Percentiles rank a stretch among this genome's conserved stretches.
These are phyloP conservation scores for Kokia cookei DNA, from an alignment of 441 rosid species.

Conservation along the genomic window DNA sequence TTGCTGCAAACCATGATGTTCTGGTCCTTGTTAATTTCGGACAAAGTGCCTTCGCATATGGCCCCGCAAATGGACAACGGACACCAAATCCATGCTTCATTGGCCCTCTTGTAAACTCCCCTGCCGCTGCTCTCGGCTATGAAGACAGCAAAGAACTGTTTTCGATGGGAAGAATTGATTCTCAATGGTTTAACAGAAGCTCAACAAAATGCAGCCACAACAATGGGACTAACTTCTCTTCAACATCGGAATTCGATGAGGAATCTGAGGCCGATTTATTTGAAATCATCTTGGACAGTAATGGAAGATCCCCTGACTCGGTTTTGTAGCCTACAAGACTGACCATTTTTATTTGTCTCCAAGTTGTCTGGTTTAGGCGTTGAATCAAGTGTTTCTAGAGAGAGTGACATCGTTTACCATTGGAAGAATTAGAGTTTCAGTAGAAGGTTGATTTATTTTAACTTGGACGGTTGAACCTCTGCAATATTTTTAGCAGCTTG, in stretches of 20 bases:
- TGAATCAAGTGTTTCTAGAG: slow-evolving; percentile 3
- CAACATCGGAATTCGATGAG: slow-evolving; percentile 54
- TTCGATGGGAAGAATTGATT: slow-evolving; percentile 91
- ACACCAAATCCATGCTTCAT: slow-evolving; percentile 72
- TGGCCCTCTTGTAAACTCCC: slow-evolving; percentile 37
- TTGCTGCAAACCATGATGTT: slow-evolving; percentile 47
- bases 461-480: background rate
- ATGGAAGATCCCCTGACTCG: slow-evolving; percentile 37
- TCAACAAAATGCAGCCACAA: slow-evolving; percentile 30
- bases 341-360: slow-evolving; percentile 6
- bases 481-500: slow-evolving; percentile 2
- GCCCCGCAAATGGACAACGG: slow-evolving; percentile 47
- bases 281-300: slow-evolving; percentile 66
- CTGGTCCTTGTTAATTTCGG: slow-evolving; percentile 54
- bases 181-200: slow-evolving; percentile 62
- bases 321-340: slow-evolving; percentile 18
- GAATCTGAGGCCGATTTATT: slow-evolving; percentile 92
- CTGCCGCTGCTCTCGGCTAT: slow-evolving; percentile 40
- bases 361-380: slow-evolving; percentile 3
- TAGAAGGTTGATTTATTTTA: background rate
- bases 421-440: background rate
- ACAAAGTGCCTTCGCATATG: slow-evolving; percentile 46
- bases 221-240: slow-evolving; percentile 18
- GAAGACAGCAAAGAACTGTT: slow-evolving; percentile 88
- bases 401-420: slow-evolving; percentile 13